phyloP scores from a whole-genome alignment of 495 filamentous ascomycete species.

The Talaromyces nanjingensis region DNA sequence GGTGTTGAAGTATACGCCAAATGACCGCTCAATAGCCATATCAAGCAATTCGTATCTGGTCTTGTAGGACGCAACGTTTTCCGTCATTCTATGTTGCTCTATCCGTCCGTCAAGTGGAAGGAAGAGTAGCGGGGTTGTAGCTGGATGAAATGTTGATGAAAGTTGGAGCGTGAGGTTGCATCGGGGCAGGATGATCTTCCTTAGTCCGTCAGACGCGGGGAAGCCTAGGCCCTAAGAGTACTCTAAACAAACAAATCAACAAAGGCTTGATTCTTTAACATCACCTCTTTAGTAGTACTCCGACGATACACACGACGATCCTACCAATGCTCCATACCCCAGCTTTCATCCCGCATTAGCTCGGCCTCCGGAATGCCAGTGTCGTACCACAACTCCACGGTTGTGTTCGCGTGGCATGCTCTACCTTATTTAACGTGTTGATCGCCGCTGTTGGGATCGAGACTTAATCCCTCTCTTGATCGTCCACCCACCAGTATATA shows the following conservation, averaged over 20 bases:
- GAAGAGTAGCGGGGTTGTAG: too few relatives aligned
- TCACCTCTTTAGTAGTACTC: neutral
- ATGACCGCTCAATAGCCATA: too few relatives aligned
- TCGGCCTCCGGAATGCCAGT: neutral
- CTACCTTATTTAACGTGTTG: neutral
- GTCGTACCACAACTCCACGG: neutral
- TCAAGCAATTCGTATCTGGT: too few relatives aligned
- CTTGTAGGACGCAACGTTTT: too few relatives aligned
- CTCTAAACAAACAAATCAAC: neutral
- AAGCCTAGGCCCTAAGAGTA: neutral
- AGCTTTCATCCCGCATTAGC: neutral
- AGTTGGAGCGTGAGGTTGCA: conserved; percentile 1
- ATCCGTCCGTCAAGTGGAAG: too few relatives aligned
- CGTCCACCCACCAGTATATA: neutral
- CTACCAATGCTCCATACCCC: neutral
- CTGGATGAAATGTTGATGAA: neutral
- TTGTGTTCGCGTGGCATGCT: neutral
- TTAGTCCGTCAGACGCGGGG: neutral
- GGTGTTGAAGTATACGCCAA: too few relatives aligned
- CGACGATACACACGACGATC: neutral
- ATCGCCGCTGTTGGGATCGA: neutral
- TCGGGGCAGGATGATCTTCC: conserved; percentile 2
- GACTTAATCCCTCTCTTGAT: neutral
- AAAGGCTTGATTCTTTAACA: neutral
- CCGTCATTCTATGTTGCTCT: too few relatives aligned